Conservation (phyloP, 345 rosid species). For the Isatis tinctoria region DNA sequence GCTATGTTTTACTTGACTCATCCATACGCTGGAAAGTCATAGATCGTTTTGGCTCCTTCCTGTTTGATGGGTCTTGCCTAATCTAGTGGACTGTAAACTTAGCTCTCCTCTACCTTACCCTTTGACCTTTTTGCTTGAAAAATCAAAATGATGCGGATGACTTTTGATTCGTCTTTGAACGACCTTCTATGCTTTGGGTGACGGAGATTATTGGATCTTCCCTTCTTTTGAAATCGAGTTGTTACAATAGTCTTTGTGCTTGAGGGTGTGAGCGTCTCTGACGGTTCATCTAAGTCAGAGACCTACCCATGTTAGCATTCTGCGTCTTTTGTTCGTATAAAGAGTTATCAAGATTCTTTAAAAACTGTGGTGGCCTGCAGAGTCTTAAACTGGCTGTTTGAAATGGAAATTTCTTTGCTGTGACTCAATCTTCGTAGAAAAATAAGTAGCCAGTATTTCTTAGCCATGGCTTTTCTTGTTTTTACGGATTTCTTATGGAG, state of each 20-base stretch:
- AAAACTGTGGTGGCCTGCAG: too few relatives aligned
- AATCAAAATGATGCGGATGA: not conserved
- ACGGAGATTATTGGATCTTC: not conserved
- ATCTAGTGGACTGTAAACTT: not conserved
- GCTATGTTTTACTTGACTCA: not conserved
- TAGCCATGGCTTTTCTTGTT: not conserved
- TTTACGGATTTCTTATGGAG: conserved; percentile 1
- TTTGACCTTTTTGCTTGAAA: not conserved
- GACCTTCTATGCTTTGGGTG: not conserved
- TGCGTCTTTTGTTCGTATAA: not conserved
- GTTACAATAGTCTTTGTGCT: too few relatives aligned
- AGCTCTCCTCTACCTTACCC: not conserved
- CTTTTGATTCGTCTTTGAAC: not conserved
- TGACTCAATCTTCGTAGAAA: not conserved
- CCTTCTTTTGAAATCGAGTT: not conserved
- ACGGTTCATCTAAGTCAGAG: not conserved
- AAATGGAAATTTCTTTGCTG: not conserved
- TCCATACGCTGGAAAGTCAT: not conserved
- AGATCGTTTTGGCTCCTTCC: not conserved
- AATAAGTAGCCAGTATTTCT: not conserved
- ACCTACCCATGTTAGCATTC: not conserved
- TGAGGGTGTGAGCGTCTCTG: not conserved
- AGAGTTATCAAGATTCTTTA: too few relatives aligned
- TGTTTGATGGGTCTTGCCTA: not conserved
- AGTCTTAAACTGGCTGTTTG: not conserved